Base-by-base conservation (phyloP, 2,329 filamentous ascomycete genomes). In the Chaetomium sp. region DNA sequence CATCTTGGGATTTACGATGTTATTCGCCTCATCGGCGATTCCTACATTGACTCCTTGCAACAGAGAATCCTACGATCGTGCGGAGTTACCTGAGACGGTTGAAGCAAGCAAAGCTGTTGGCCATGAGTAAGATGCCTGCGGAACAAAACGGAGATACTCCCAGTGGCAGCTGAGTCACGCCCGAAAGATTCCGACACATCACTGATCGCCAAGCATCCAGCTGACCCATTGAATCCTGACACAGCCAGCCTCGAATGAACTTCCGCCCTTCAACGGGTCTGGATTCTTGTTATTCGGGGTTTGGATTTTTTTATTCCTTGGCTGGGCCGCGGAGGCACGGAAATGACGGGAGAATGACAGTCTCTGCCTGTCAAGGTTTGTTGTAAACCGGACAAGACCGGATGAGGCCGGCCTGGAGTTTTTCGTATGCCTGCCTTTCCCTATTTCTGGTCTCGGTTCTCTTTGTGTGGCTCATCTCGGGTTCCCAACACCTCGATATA, bases 351-450 rank as follows among this genome's bases (percentile, higher is more conserved):
- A 31, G 33, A 16, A 21, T 21, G 16, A 3, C 60, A 19, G 42
- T 57, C 33, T n/a, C 33, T 51, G 45, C 21, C 53, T 45, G 54
- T 57, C 47, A 58, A 19, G 9, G 6, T 29, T 25, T 50, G 62
- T 56, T 57, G 60, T 19, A 23, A 29, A 16, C 51, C 62, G 57
- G 62, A 64, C 45, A 4, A 19, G 38, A 21, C 51, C 62, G 62
- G 62, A 57, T 45, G 51, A 64, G 57, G 21, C 60, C 62, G 62
- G 62, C 57, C 42, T 60, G 29, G 19, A 31, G 57, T 29, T n/a
- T n/a, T 33, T 57, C 49, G 56, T 38, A 12, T 59, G 23, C 49
- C 57, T 42, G 29, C 4, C 29, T 27, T 27, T 29, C 33, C 50
- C 21, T 56, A 2, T 38, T 16, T 6, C 21, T 62, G 42, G 12